A percentile compares a stretch with the other conserved stretches of the same genome.
phyloP scores from a whole-genome alignment of 2,329 filamentous ascomycete genomes.

The Ascochyta viciae-villosae region DNA sequence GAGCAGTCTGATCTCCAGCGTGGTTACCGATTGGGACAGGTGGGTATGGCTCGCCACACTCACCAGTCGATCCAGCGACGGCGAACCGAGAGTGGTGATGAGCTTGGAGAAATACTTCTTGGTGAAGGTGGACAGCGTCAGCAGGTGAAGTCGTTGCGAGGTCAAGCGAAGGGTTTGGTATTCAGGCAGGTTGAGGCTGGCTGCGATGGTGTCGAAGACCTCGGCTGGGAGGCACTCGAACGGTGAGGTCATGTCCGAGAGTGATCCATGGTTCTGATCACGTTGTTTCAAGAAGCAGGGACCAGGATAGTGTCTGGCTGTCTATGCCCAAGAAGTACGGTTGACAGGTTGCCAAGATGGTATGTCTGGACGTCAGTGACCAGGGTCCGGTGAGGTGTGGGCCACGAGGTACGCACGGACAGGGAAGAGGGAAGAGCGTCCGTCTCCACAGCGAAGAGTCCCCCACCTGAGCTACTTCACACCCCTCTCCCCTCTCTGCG shows the following conservation, averaged over 20 bases:
- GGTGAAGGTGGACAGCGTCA: slow-evolving; percentile 31
- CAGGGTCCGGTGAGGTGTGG: slow-evolving; percentile 4
- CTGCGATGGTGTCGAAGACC: slow-evolving; percentile 35
- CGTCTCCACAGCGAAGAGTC: slow-evolving; percentile 11
- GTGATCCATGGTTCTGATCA: slow-evolving; percentile 5
- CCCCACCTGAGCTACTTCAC: slow-evolving; percentile 10
- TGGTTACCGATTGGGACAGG: slow-evolving; percentile 25
- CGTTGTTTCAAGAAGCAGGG: neutral
- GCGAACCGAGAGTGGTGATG: slow-evolving; percentile 32
- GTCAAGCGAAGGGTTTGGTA: slow-evolving; percentile 33
- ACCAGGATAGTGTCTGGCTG: neutral
- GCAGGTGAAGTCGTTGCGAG: slow-evolving; percentile 31
- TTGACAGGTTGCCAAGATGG: neutral
- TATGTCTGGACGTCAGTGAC: neutral
- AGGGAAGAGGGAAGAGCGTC: neutral
- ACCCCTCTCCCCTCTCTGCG: neutral
- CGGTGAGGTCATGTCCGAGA: slow-evolving; percentile 28
- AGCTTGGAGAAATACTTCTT: slow-evolving; percentile 31
- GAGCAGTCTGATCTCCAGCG: slow-evolving; percentile 34
- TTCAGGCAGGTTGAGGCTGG: slow-evolving; percentile 22
- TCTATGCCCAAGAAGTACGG: neutral
- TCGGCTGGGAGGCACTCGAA: slow-evolving; percentile 40
- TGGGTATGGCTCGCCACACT: slow-evolving; percentile 24
- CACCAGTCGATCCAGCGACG: slow-evolving; percentile 33
- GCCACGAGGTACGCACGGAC: slow-evolving; percentile 8